Base-by-base conservation (phyloP, 1,284 basidiomycete genomes). In the Waitea zeae region DNA sequence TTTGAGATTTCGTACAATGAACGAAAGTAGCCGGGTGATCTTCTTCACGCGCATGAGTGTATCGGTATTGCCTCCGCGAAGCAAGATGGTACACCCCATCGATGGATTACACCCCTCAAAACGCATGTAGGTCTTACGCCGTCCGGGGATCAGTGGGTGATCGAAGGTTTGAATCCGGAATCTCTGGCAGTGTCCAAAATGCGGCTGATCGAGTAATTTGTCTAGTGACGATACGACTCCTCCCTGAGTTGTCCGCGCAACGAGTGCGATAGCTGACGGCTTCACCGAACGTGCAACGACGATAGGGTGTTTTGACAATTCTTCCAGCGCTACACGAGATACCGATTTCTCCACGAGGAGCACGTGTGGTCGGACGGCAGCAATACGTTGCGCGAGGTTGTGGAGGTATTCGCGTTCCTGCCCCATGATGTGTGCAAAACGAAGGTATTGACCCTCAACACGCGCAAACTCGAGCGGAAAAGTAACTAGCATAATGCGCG, bases 181-280 rank as follows among this genome's bases (percentile, higher is more conserved):
- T 18, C 73, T 70, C n/a, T 71, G 62, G 49, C 92, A 97, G 44
- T 93, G 78, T 1, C 95, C 95, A 17, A 98, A 61, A 32, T 76
- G 75, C 3, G 92, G 89, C 48, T 95, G 88, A 38, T 90, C 59
- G 0, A 89, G 87, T 17, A 98, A 65, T 43, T 88, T 83, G 50
- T 96, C 92, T 64, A 96, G 90, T 2, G 90, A 96, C 3, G 86
- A 84, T 47, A 98, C 84, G 17, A 97, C 73, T 45, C 95, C 92
- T 9, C 86, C 84, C 51, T 96, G 89, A 2, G 90, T 96, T 70
- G 92, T 93, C 17, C 93, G 69, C 6, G 89, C 74, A 34, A 98
- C 76, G 36, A 86, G 81, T 36, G 82, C 72, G 36, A 98, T 74
- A 0, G 89, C 88, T 30, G 80, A 81, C 2, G 76, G 66, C 49